These are phyloP conservation scores for Cladosporium cucumerinum DNA, from an alignment of 2,329 filamentous ascomycete species.

Conservation along the genomic window DNA sequence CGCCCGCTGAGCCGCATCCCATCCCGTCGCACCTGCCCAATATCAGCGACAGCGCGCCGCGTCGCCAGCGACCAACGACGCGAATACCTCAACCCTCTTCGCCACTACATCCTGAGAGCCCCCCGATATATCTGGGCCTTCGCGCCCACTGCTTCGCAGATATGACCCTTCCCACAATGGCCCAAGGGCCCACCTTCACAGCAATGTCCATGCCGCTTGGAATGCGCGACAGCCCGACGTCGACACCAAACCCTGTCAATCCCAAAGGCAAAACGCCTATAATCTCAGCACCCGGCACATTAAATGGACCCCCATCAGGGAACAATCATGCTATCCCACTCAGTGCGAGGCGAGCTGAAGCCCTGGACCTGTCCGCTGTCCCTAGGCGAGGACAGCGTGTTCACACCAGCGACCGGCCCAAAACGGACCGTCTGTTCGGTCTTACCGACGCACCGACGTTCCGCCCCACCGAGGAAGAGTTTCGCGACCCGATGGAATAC, in stretches of 20 bases:
- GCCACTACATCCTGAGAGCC: constrained; percentile 5
- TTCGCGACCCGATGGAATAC: constrained; percentile 89
- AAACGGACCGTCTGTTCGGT: constrained; percentile 75
- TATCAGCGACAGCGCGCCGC: constrained; percentile 9
- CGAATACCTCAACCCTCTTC: background rate
- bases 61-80: background rate
- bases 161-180: constrained; percentile 14
- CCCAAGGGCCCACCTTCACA: constrained; percentile 10
- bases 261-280: constrained; percentile 22
- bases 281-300: constrained; percentile 28
- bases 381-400: constrained; percentile 84
- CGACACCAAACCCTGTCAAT: background rate
- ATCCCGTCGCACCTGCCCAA: constrained; percentile 12
- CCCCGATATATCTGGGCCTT: constrained; percentile 7
- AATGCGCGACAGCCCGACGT: constrained; percentile 2
- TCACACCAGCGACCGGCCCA: constrained; percentile 70
- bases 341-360: constrained; percentile 61
- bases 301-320: constrained; percentile 39
- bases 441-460: constrained; percentile 89
- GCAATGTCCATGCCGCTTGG: constrained; percentile 10
- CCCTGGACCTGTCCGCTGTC: constrained; percentile 82
- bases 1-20: constrained; percentile 12
- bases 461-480: constrained; percentile 86
- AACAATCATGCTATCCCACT: constrained; percentile 51
- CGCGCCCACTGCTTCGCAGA: constrained; percentile 12